Base-by-base conservation (phyloP, 208 protist species). In the Trypanosomatidae sp. region DNA sequence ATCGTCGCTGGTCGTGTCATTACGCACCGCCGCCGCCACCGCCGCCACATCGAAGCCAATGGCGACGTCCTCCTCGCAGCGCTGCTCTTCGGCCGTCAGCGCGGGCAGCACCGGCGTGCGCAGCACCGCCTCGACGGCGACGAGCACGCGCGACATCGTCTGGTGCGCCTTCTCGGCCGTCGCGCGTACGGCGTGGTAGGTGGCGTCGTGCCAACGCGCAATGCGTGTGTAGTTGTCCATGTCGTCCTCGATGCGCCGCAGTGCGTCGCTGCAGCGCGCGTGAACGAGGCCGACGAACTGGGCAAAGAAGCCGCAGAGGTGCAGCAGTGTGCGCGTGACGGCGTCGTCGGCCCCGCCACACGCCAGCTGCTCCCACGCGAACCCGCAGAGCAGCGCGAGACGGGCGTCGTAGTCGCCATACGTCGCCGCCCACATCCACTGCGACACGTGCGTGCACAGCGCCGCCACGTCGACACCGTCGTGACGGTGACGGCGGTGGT, bases 161-260 rank as follows among this genome's bases (percentile, higher is more conserved):
- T 94, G 72, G 55, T 98, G 96, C n/a, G 94, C 92, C 72, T 97
- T 97, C 52, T 98, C 92, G 6, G 90, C 67, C 3, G 88, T 87
- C 10, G 85, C 76, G 42, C 94, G 94, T 4, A 98, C 73, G 15
- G 86, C 80, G 66, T 97, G 97, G 71, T 97, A 98, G 62, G 95
- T 95, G 46, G 88, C 72, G 51, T 93, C 84, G 55, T 95, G 83
- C 84, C 88, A 95, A 7, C 81, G 82, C 81, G 90, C 89, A 46
- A 95, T 88, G 44, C 77, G 76, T 11, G 70, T 67, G 55, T 90
- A 93, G 28, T 89, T 70, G 18, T 64, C 57, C 41, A 95, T 86
- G 55, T 95, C 84, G 35, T 89, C 71, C 66, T 91, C 82, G 16
- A 95, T 63, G 7, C 80, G 78, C 40, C 35, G 26, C 22, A 88